A percentile compares a stretch with the other conserved stretches of the same genome.
phyloP scores from a whole-genome alignment of 1,139 yeast genomes.

The Dujonia santamariae region DNA sequence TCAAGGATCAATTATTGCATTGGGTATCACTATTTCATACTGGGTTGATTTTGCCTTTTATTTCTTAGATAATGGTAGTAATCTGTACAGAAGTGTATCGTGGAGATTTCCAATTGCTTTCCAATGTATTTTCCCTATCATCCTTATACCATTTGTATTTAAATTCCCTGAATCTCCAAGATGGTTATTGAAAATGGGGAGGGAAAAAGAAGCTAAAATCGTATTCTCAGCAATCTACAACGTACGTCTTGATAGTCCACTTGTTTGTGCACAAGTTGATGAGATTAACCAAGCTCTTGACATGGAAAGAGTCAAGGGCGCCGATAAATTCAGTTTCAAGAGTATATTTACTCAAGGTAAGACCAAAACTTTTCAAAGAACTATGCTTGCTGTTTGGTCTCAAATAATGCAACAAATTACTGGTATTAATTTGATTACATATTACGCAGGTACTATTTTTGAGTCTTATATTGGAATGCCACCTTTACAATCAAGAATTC shows the following conservation, averaged over 20 bases:
- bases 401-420: conserved; percentile 45
- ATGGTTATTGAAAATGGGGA: conserved; percentile 40
- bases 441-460: conserved; percentile 43
- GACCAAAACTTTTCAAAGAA: conserved; percentile 46
- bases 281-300: conserved; percentile 29
- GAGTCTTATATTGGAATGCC: conserved; percentile 40
- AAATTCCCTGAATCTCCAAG: conserved; percentile 51
- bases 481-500: conserved; percentile 32
- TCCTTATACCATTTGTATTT: conserved; percentile 25
- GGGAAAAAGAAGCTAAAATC: conserved; percentile 45
- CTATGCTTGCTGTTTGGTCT: conserved; percentile 44
- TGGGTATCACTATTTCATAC: conserved; percentile 39
- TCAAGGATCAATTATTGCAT: conserved; percentile 36
- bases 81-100: conserved; percentile 14
- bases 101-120: conserved; percentile 52
- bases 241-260: conserved; percentile 23
- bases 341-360: conserved; percentile 36
- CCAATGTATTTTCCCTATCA: conserved; percentile 35
- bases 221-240: conserved; percentile 46
- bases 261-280: conserved; percentile 25
- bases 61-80: conserved; percentile 22
- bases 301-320: conserved; percentile 23
- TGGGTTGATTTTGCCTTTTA: conserved; percentile 47
- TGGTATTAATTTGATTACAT: conserved; percentile 39
- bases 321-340: conserved; percentile 20